Conservation (phyloP, 2,329 filamentous ascomycete species). For the Ophiosphaerella korrae region DNA sequence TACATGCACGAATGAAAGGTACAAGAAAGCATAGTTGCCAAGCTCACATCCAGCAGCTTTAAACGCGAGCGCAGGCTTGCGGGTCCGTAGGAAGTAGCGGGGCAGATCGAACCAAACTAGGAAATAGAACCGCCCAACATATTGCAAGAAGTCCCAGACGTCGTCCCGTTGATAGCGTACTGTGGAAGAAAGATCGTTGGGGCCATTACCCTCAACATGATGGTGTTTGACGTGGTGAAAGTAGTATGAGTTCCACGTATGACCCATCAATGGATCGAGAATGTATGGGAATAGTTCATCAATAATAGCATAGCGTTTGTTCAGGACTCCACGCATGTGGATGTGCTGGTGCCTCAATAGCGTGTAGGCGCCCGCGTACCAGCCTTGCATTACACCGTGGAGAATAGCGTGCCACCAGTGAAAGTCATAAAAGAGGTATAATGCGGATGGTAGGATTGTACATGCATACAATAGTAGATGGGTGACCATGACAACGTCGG, state of each 20-base stretch:
- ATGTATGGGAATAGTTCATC: slow-evolving; percentile 75
- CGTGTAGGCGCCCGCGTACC: slow-evolving; percentile 75
- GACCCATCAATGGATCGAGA: slow-evolving; percentile 76
- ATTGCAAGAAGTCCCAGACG: slow-evolving; percentile 68
- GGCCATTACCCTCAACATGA: slow-evolving; percentile 80
- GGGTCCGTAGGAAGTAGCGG: slow-evolving; percentile 70
- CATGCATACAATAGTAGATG: slow-evolving; percentile 74
- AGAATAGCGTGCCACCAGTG: slow-evolving; percentile 69
- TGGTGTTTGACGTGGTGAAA: slow-evolving; percentile 89
- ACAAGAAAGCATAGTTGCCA: slow-evolving; percentile 54
- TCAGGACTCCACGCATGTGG: slow-evolving; percentile 72
- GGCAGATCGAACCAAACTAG: slow-evolving; percentile 77
- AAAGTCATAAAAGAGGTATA: slow-evolving; percentile 69
- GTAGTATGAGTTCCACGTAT: slow-evolving; percentile 85
- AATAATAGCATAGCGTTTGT: slow-evolving; percentile 59
- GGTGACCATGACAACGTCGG: slow-evolving; percentile 78
- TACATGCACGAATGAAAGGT: slow-evolving; percentile 53
- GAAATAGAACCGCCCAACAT: slow-evolving; percentile 74
- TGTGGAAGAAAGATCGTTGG: slow-evolving; percentile 75
- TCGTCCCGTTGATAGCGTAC: slow-evolving; percentile 77
- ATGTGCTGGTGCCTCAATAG: slow-evolving; percentile 87
- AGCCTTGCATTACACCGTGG: slow-evolving; percentile 69
- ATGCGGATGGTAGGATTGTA: slow-evolving; percentile 72
- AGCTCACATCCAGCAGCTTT: slow-evolving; percentile 68
- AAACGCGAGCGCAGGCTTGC: slow-evolving; percentile 60